Evolutionary conservation across 2,329 filamentous ascomycete genomes (phyloP), one percentile per base, ranked within the genome.

Genomic region (Beauveria sp.): DNA sequence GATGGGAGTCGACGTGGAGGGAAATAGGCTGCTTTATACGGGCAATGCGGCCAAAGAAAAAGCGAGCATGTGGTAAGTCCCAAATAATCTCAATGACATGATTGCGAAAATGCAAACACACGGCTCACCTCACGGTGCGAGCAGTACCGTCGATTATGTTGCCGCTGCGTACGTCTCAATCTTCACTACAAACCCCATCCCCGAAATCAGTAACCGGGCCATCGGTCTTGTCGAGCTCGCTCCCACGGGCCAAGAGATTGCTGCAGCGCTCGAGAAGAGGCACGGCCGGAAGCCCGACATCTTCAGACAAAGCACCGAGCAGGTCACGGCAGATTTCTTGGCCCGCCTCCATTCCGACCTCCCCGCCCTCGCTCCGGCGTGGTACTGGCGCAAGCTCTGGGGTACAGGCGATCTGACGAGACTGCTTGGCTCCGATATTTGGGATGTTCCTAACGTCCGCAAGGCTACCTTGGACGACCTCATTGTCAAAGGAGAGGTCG

Each of bases 361-460:
- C 5, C 14, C 34, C 34, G 34, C 34, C 12, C 12, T 37, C 5
- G 30, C 22, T 2, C 44, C 55, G 12, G 44, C 44, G 5, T 58
- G 55, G 44, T 50, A 58, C 16, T 50, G 41, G 48, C 55, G 55
- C 43, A 34, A 34, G 24, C 43, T 57, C 3, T 57, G 55, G 55
- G 55, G 43, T 5, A 22, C 55, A 5, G 43, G 55, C 5, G 40
- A 47, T 10, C 22, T 57, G 12, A 10, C 9, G 2, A 9, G 41
- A 14, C 14, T 50, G 18, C 20, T 58, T 18, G 44, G 55, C 48
- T 43, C 14, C n/a, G 55, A 58, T 16, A 50, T 50, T 16, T 58
- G 28, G 28, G 22, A 41, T 20, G 40, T 55, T 55, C 53, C 24
- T 12, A 3, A 30, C 4, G 44, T 34, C 18, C 20, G 3, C 7